A percentile compares a stretch with the other conserved stretches of the same genome.
phyloP scores from a whole-genome alignment of 129 eudicot species.

The Chrysanthemum makinoi region DNA sequence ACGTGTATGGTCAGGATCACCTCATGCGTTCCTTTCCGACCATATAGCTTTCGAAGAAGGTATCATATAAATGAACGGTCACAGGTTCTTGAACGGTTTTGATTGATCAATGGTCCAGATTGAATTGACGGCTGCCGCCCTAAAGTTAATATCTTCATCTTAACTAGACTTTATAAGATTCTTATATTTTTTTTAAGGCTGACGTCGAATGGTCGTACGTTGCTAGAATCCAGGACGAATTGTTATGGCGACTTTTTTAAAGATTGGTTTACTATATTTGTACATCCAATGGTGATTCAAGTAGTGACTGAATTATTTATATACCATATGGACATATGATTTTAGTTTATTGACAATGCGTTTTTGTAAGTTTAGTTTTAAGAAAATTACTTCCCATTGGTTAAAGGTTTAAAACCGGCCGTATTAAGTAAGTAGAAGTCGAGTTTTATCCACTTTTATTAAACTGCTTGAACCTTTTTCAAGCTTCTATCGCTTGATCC shows the following conservation, averaged over 20 bases:
- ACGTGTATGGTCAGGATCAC: slow-evolving; percentile 43
- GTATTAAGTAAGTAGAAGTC: too few relatives aligned
- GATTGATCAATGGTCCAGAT: slow-evolving; percentile 38
- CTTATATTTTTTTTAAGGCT: slow-evolving; percentile 8
- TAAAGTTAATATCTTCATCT: slow-evolving; percentile 26
- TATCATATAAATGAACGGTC: slow-evolving; percentile 46
- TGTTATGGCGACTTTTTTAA: slow-evolving; percentile 5
- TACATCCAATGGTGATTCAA: neutral
- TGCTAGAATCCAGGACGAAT: slow-evolving; percentile 27
- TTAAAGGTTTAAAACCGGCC: too few relatives aligned
- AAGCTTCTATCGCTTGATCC: too few relatives aligned
- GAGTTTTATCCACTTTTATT: too few relatives aligned
- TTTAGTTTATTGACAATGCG: neutral
- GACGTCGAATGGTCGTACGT: slow-evolving; percentile 26
- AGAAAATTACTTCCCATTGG: neutral
- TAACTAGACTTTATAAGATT: slow-evolving; percentile 12
- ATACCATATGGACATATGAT: neutral
- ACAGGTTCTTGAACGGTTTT: slow-evolving; percentile 34
- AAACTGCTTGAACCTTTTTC: too few relatives aligned
- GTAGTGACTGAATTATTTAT: neutral
- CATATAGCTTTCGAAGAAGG: slow-evolving; percentile 30
- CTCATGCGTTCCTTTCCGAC: slow-evolving; percentile 17
- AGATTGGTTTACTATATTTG: neutral
- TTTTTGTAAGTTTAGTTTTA: neutral
- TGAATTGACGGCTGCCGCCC: slow-evolving; percentile 79